Base-by-base conservation (phyloP, 345 rosid species). In the Cardiospermum halicacabum region DNA sequence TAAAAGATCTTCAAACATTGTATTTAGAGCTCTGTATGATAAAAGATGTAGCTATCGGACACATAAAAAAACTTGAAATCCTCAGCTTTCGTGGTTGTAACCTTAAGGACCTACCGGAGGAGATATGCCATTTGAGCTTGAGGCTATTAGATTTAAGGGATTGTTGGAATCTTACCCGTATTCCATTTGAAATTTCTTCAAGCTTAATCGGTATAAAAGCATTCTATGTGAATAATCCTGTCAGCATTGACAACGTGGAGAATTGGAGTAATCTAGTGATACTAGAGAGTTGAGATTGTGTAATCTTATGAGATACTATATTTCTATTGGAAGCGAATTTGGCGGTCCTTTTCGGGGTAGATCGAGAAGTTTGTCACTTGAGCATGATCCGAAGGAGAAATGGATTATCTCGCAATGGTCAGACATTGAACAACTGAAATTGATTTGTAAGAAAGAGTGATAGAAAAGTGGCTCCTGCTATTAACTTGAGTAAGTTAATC, bases 131-230 rank as follows among this genome's bases (percentile, higher is more conserved):
- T 39, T 47, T 79, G 58, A 66, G n/a, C 11, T 25, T 79, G 18
- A 53, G 43, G 45, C 5, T 66, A n/a, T 54, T 69, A 26, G 64
- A 72, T 48, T 49, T 72, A 50, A 62, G 7, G 1, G 0, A 4
- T 7, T 72, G 82, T 18, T 6, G 2, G 0, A 6, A 11, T 2
- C 70, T 75, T 3, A 6, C 25, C 56, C 25, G 54, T 15, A 72
- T 75, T 18, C 69, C 68, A 13, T 11, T 36, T 0, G 25, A 31
- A 2, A 51, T 75, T 25, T 22, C 75, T 0, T 37, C 60, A 62
- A 8, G 55, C 11, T 66, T 75, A 43, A 40, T 28, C 13, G 16
- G 24, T 6, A 62, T 75, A 18, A 77, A 78, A 36, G 79, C 66
- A 66, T 7, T 19, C 0, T 27, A 61, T 9, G 45, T 74, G 48